phyloP scores from a whole-genome alignment of 306 rosid species.

The Lathyrus oleraceus region DNA sequence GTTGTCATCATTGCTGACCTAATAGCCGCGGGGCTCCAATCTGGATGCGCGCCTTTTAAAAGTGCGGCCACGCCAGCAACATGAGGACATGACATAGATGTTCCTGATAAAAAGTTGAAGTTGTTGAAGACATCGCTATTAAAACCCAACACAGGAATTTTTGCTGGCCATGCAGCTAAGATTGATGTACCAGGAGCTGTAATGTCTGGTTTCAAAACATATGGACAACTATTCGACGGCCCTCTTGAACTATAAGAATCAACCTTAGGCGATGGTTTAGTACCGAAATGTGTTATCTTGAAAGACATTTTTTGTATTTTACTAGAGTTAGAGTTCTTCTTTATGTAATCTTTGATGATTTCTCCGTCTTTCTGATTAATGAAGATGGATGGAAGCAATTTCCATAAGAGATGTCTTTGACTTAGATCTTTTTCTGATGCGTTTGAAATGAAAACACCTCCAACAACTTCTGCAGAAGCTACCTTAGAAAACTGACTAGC shows the following conservation, averaged over 20 bases:
- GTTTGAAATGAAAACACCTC: slow-evolving; percentile 57
- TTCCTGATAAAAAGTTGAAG: slow-evolving; percentile 59
- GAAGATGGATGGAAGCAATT: slow-evolving; percentile 30
- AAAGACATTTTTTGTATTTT: slow-evolving; percentile 46
- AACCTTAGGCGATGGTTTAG: slow-evolving; percentile 57
- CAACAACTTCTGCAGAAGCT: slow-evolving; percentile 26
- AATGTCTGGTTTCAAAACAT: slow-evolving; percentile 72
- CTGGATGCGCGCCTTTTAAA: slow-evolving; percentile 46
- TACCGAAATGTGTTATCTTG: slow-evolving; percentile 44
- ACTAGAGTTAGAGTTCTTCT: slow-evolving; percentile 21
- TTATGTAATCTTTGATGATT: slow-evolving; percentile 50
- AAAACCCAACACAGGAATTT: not conserved
- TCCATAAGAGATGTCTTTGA: not conserved
- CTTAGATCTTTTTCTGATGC: not conserved
- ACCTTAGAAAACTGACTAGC: slow-evolving; percentile 25
- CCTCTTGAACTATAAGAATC: slow-evolving; percentile 73
- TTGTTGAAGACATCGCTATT: slow-evolving; percentile 3
- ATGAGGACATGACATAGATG: slow-evolving; percentile 89
- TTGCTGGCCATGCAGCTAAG: slow-evolving; percentile 81
- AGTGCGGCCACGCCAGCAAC: slow-evolving; percentile 71
- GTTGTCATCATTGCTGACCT: slow-evolving; percentile 83
- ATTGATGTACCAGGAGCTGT: slow-evolving; percentile 69
- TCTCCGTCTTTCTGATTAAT: slow-evolving; percentile 45
- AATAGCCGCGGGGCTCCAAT: slow-evolving; percentile 79
- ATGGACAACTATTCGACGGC: slow-evolving; percentile 65